These are phyloP conservation scores for Candida tunisiensis DNA, from an alignment of 1,139 yeast species.

Conservation along the genomic window DNA sequence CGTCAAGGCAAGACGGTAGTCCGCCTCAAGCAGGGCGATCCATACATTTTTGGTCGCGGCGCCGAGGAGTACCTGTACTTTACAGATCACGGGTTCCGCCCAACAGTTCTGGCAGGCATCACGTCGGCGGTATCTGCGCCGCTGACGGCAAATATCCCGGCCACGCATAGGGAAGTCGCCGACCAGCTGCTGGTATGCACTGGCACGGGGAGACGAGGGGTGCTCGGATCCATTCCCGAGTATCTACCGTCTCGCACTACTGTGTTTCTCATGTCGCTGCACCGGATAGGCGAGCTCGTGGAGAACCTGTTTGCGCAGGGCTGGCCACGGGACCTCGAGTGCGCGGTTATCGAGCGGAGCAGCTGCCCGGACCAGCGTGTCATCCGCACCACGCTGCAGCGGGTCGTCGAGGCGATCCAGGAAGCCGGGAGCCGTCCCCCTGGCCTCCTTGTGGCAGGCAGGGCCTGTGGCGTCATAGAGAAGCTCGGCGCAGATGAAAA, in stretches of 20 bases:
- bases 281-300: slow-evolving; percentile 56
- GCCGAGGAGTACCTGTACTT: slow-evolving; percentile 80
- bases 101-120: slow-evolving; percentile 71
- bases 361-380: slow-evolving; percentile 88
- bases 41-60: slow-evolving; percentile 92
- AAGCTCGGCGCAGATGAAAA: slow-evolving; percentile 14
- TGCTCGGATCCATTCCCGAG: slow-evolving; percentile 62
- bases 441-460: slow-evolving; percentile 72
- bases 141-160: slow-evolving; percentile 69
- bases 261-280: slow-evolving; percentile 80
- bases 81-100: slow-evolving; percentile 45
- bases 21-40: slow-evolving; percentile 91
- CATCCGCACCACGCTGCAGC: slow-evolving; percentile 50
- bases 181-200: slow-evolving; percentile 90
- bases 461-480: slow-evolving; percentile 45
- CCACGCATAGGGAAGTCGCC: slow-evolving; percentile 84
- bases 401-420: slow-evolving; percentile 58
- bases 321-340: slow-evolving; percentile 65
- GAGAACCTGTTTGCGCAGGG: slow-evolving; percentile 34
- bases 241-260: slow-evolving; percentile 62
- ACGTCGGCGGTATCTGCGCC: slow-evolving; percentile 89
- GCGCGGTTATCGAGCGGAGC: slow-evolving; percentile 79
- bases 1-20: slow-evolving; percentile 61
- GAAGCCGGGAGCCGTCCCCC: slow-evolving; percentile 89
- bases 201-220: slow-evolving; percentile 87